A percentile compares a stretch with the other conserved stretches of the same genome.
Evolutionary conservation across 495 filamentous ascomycete species (phyloP).

Genomic region (Parachaetomium inaequale): DNA sequence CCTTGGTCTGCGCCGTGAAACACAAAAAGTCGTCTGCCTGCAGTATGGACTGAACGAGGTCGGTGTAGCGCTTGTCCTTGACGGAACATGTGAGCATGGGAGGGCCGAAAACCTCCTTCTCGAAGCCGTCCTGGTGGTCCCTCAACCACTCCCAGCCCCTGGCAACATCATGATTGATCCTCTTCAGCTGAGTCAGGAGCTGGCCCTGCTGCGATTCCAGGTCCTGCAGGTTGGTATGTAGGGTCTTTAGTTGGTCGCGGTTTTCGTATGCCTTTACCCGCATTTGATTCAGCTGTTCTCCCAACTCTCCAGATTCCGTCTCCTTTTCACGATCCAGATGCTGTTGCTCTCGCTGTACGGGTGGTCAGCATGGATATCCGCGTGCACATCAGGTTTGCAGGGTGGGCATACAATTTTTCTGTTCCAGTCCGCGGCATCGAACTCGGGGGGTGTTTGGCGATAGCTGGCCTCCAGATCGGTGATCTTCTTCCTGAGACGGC

Average conservation of each 20-base stretch:
- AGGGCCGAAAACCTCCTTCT: slow-evolving; percentile 80
- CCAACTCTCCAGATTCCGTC: slow-evolving; percentile 33
- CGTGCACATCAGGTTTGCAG: slow-evolving; percentile 10
- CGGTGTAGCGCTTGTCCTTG: slow-evolving; percentile 67
- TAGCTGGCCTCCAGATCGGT: slow-evolving; percentile 43
- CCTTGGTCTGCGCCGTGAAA: slow-evolving; percentile 69
- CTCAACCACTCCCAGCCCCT: slow-evolving; percentile 78
- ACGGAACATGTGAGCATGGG: slow-evolving; percentile 77
- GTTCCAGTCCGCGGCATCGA: slow-evolving; percentile 51
- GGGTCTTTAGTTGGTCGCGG: slow-evolving; percentile 22
- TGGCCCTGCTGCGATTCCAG: slow-evolving; percentile 76
- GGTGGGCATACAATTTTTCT: slow-evolving; percentile 48
- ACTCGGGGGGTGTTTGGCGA: slow-evolving; percentile 45
- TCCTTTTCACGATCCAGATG: slow-evolving; percentile 45
- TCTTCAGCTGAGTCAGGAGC: slow-evolving; percentile 59
- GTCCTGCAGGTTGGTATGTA: slow-evolving; percentile 50
- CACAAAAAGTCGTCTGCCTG: slow-evolving; percentile 59
- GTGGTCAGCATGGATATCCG: not conserved
- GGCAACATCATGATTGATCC: slow-evolving; percentile 56
- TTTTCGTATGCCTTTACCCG: slow-evolving; percentile 25
- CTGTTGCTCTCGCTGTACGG: slow-evolving; percentile 40
- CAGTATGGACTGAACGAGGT: slow-evolving; percentile 71
- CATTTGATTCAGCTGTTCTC: slow-evolving; percentile 33
- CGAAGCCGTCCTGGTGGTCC: slow-evolving; percentile 65
- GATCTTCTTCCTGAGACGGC: slow-evolving; percentile 40